Evolutionary conservation across 75 land plant genomes (phyloP).

Genomic region (Selaginella tamariscina): DNA sequence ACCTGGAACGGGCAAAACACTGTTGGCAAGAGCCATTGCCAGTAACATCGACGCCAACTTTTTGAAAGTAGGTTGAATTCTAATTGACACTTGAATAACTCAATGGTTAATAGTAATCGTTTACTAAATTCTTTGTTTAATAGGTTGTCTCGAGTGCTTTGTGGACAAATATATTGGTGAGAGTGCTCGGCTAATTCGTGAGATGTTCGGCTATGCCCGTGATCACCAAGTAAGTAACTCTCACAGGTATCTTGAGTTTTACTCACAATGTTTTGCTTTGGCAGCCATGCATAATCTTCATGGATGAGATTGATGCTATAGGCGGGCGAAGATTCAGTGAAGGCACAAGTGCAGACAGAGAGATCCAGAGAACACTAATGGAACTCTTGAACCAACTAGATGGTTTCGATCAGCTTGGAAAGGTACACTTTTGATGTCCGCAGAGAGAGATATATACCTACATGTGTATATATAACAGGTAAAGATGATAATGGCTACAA

Average conservation of each 20-base stretch:
- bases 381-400: conserved; percentile 60
- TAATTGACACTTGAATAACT: neutral
- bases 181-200: conserved; percentile 8
- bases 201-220: conserved; percentile 12
- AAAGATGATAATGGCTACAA: conserved; percentile 44
- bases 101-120: too few species aligned
- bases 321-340: conserved; percentile 66
- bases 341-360: conserved; percentile 61
- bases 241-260: neutral
- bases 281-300: conserved; percentile 57
- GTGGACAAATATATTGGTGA: conserved; percentile 12
- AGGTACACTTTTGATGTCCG: conserved; percentile 20
- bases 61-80: conserved; percentile 8
- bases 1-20: conserved; percentile 3
- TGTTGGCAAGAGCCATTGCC: conserved; percentile 11
- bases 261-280: neutral
- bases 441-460: neutral
- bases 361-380: conserved; percentile 56
- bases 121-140: neutral
- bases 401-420: conserved; percentile 65
- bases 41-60: conserved; percentile 12
- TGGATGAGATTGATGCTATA: conserved; percentile 76
- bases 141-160: conserved; percentile 9
- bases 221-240: neutral
- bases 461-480: conserved; percentile 17